These are phyloP conservation scores for Mimosa pudica DNA, from an alignment of 306 rosid genomes.

Conservation along the genomic window DNA sequence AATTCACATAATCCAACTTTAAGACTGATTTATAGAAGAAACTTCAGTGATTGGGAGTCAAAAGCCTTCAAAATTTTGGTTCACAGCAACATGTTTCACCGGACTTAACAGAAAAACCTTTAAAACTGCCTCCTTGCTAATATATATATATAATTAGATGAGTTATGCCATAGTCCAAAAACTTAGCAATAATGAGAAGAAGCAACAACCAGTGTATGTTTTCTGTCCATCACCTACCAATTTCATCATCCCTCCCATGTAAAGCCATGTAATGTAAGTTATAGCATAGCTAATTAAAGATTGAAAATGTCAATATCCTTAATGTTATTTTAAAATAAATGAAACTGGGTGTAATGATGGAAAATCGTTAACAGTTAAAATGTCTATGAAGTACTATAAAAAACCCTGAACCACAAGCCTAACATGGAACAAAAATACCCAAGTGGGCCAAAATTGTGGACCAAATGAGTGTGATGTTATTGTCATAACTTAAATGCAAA, in stretches of 20 bases:
- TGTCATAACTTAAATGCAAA: background rate
- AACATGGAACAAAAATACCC: background rate
- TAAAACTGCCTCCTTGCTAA: conserved; percentile 19
- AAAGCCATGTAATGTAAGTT: background rate
- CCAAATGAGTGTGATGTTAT: background rate
- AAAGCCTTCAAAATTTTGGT: conserved; percentile 17
- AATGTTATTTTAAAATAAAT: background rate
- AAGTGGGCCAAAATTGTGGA: background rate
- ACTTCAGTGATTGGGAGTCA: conserved; percentile 11
- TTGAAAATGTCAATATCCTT: conserved; percentile 3
- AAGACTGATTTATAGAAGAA: conserved; percentile 13
- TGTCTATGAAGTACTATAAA: background rate
- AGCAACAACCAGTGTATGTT: background rate
- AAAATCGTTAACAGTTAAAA: background rate
- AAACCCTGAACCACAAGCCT: background rate
- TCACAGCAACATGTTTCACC: conserved; percentile 17
- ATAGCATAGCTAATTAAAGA: background rate
- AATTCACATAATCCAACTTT: conserved; percentile 25
- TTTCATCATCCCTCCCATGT: conserved; percentile 11
- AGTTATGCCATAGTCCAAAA: background rate
- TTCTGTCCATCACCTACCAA: conserved; percentile 8
- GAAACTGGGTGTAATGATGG: background rate
- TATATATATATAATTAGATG: background rate
- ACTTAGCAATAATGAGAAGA: background rate
- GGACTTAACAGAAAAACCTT: conserved; percentile 7